Conservation (phyloP, 352 stramenopile species). For the Globisporangium radiosum region DNA sequence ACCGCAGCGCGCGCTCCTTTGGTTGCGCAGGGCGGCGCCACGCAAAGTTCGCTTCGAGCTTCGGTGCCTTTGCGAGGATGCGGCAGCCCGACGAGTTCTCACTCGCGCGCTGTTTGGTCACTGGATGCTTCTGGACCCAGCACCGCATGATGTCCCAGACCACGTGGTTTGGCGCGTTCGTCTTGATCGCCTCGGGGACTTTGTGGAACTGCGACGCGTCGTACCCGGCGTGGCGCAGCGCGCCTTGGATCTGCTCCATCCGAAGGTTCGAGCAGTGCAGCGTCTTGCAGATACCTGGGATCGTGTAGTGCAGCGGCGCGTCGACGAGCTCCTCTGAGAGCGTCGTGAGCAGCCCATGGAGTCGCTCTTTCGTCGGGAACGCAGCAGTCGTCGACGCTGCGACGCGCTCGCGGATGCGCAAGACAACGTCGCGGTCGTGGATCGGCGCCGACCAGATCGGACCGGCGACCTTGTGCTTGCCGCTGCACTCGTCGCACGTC, state of each 20-base stretch:
- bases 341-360: constrained; percentile 93
- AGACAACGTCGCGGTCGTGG: constrained; percentile 90
- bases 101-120: constrained; percentile 84
- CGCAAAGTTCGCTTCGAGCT: constrained; percentile 82
- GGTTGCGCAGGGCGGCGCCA: constrained; percentile 57
- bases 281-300: constrained; percentile 90
- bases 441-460: constrained; percentile 96
- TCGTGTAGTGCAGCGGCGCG: constrained; percentile 95
- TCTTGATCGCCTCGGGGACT: constrained; percentile 97
- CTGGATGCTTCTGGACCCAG: constrained; percentile 93
- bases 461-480: constrained; percentile 91
- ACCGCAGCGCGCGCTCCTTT: constrained; percentile 90
- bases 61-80: constrained; percentile 84
- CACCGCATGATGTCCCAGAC: constrained; percentile 98
- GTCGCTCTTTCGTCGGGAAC: constrained; percentile 89
- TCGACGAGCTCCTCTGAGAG: constrained; percentile 95
- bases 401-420: constrained; percentile 76
- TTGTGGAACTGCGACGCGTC: constrained; percentile 97
- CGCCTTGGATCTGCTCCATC: constrained; percentile 92
- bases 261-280: constrained; percentile 92
- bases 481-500: constrained; percentile 73
- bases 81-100: constrained; percentile 72
- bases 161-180: constrained; percentile 94
- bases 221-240: constrained; percentile 95
- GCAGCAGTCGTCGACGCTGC: constrained; percentile 59